phyloP scores from a whole-genome alignment of 139 green algal species.

The Spirogloea muscicola region DNA sequence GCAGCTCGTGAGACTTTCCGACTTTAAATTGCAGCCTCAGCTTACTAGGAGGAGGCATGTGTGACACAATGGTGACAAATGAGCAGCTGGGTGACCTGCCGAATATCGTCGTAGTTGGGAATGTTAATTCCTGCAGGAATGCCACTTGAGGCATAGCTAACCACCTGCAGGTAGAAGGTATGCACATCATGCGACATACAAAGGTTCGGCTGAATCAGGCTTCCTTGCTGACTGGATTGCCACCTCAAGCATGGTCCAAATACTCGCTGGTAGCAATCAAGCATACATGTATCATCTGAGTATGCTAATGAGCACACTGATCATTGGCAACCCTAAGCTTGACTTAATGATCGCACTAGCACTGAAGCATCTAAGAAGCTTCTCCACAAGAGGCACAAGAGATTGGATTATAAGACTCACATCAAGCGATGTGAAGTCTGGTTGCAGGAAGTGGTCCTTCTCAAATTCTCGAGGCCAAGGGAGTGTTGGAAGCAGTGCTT shows the following conservation, averaged over 20 bases:
- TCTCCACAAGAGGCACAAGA: too few species aligned
- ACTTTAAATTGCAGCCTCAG: not conserved
- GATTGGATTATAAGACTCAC: conserved; percentile 1
- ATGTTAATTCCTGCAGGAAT: conserved; percentile 37
- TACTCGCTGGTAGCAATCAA: too few species aligned
- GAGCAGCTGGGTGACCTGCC: not conserved
- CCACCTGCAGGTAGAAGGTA: not conserved
- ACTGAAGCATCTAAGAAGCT: too few species aligned
- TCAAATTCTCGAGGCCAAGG: conserved; percentile 33
- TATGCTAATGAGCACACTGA: too few species aligned
- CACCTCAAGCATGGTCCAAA: too few species aligned
- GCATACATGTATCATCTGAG: too few species aligned
- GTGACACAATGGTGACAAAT: not conserved
- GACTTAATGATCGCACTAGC: too few species aligned
- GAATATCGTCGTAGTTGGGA: conserved; percentile 33
- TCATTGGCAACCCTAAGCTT: too few species aligned
- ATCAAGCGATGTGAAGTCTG: conserved; percentile 29
- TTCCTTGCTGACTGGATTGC: too few species aligned
- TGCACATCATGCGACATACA: too few species aligned
- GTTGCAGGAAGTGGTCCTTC: conserved; percentile 24
- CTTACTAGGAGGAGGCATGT: not conserved
- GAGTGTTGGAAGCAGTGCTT: not conserved
- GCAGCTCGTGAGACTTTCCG: not conserved
- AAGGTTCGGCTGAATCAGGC: not conserved
- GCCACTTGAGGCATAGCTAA: conserved; percentile 25